A percentile compares a stretch with the other conserved stretches of the same genome.
Evolutionary conservation across 1,284 basidiomycete species (phyloP).

Genomic region (Polyporus tsugae): DNA sequence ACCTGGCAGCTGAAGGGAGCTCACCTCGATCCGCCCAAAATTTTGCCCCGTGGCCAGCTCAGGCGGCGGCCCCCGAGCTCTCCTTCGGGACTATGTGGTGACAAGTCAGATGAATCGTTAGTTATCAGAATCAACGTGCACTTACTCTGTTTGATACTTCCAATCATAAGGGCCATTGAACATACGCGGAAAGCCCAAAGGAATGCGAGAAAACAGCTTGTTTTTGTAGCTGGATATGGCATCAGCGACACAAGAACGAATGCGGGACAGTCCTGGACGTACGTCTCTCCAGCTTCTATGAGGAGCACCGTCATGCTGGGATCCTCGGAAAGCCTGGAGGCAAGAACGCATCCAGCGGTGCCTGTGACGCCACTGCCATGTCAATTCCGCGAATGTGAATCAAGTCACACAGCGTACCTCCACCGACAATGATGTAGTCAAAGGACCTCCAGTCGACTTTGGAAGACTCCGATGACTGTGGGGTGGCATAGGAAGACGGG

Average conservation of each 20-base stretch:
- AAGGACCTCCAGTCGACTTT: no score
- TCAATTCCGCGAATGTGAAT: no score
- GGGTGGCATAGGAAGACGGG: no score
- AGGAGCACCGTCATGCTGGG: slow-evolving; percentile 18
- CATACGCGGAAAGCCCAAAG: slow-evolving; percentile 25
- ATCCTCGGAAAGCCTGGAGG: slow-evolving; percentile 17
- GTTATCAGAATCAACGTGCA: not conserved
- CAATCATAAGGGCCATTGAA: slow-evolving; percentile 24
- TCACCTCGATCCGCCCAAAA: slow-evolving; percentile 32
- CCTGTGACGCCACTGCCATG: no score
- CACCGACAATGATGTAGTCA: no score
- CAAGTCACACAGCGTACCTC: no score
- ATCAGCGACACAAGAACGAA: not conserved
- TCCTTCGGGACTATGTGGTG: slow-evolving; percentile 23
- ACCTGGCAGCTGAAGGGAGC: no score
- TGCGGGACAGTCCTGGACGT: not conserved
- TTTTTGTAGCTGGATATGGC: slow-evolving; percentile 21
- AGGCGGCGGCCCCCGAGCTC: slow-evolving; percentile 10
- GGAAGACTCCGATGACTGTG: no score
- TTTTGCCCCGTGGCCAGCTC: slow-evolving; percentile 29
- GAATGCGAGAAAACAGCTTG: slow-evolving; percentile 28
- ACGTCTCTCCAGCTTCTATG: slow-evolving; percentile 34
- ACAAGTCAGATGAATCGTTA: no score
- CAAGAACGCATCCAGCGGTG: slow-evolving; percentile 25
- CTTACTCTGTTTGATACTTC: slow-evolving; percentile 27